A percentile compares a stretch with the other conserved stretches of the same genome.
Conservation (phyloP, 2,329 filamentous ascomycete genomes). For the Blastomyces silverae region DNA sequence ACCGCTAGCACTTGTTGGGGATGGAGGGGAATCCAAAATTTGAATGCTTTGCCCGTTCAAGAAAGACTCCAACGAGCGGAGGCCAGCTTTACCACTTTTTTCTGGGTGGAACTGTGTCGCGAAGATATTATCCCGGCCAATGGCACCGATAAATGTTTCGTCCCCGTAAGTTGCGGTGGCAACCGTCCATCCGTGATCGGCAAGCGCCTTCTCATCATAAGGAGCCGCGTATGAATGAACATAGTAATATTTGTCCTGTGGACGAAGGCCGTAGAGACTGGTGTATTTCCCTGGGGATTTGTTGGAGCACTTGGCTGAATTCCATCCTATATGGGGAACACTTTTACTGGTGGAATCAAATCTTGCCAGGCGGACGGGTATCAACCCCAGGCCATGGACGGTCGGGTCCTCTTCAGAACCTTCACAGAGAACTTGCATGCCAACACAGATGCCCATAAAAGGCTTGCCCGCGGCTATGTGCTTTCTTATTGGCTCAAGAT, state of each 20-base stretch:
- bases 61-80: conserved; percentile 79
- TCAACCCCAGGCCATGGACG: conserved; percentile 66
- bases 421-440: conserved; percentile 81
- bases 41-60: conserved; percentile 61
- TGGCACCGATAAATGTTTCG: conserved; percentile 85
- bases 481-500: conserved; percentile 69
- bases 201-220: conserved; percentile 65
- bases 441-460: conserved; percentile 97
- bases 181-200: conserved; percentile 81
- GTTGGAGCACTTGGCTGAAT: conserved; percentile 61
- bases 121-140: conserved; percentile 77
- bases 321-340: conserved; percentile 99
- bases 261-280: conserved; percentile 69
- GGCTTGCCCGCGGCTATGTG: conserved; percentile 90
- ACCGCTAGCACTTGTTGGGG: conserved; percentile 47
- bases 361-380: conserved; percentile 63
- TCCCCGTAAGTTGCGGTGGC: conserved; percentile 80
- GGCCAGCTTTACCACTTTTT: conserved; percentile 85
- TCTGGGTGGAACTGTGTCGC: conserved; percentile 97
- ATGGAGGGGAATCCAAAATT: conserved; percentile 40
- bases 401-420: conserved; percentile 71
- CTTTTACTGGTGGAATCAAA: conserved; percentile 75
- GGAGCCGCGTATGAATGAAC: conserved; percentile 89
- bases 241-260: conserved; percentile 94
- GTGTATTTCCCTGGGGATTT: conserved; percentile 40